Evolutionary conservation across 371 early-diverging fungal genomes (phyloP).

Genomic region (Lichtheimia ornata): DNA sequence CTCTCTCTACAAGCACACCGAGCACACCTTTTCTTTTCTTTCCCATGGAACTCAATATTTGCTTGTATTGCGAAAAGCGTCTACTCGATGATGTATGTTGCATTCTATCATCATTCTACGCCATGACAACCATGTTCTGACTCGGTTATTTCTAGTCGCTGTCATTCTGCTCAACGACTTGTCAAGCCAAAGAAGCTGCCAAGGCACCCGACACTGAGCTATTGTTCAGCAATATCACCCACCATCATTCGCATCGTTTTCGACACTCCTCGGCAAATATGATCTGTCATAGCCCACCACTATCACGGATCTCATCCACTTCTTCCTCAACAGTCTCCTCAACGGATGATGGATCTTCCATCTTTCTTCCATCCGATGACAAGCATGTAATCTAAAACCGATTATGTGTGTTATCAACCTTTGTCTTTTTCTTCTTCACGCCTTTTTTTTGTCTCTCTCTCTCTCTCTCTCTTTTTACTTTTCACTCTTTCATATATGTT

Average conservation of each 20-base stretch:
- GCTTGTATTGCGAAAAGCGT: constrained; percentile 22
- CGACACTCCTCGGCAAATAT: not conserved
- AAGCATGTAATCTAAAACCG: too few relatives aligned
- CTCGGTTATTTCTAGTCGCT: not conserved
- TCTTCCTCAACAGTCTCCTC: not conserved
- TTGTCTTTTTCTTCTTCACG: too few relatives aligned
- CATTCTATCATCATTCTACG: not conserved
- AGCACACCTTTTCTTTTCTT: not conserved
- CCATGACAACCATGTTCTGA: not conserved
- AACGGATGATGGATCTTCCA: too few relatives aligned
- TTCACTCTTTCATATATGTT: too few relatives aligned
- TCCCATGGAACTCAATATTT: constrained; percentile 22
- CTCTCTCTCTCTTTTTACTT: too few relatives aligned
- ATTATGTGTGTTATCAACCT: too few relatives aligned
- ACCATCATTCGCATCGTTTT: not conserved
- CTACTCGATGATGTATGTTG: constrained; percentile 16
- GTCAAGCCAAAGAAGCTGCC: constrained; percentile 13
- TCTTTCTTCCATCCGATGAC: too few relatives aligned
- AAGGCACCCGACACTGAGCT: constrained; percentile 6
- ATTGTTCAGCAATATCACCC: not conserved
- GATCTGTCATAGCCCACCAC: not conserved
- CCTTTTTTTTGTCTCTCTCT: too few relatives aligned
- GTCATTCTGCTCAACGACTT: constrained; percentile 10
- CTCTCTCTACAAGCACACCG: not conserved
- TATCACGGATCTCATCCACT: not conserved